Evolutionary conservation across 2,329 filamentous ascomycete genomes (phyloP), one percentile per base, ranked within the genome.

Genomic region (Monosporascus sp.): DNA sequence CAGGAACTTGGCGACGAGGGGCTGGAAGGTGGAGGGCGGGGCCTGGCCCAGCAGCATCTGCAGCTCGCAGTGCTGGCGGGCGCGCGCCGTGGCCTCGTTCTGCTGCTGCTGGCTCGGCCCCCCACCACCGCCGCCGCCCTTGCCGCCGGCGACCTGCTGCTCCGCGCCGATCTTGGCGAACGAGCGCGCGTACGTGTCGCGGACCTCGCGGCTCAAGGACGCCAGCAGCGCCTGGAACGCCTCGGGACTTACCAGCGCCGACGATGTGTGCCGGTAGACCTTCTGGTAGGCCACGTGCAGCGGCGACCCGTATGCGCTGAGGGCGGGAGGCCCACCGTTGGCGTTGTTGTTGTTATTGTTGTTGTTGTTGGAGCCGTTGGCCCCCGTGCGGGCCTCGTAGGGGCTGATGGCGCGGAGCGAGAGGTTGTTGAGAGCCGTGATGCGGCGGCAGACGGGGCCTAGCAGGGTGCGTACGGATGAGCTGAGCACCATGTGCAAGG

Each of bases 401-500:
- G 76, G 82, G 5, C 74, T 72, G 11, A 78, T 75, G 2, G 80
- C 77, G 43, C 73, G 70, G 37, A 67, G 69, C 41, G 78, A 77
- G 8, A 82, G 68, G 5, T 58, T 59, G 51, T 84, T 76, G 58
- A 88, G 72, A 56, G 84, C 79, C 4, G 72, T 69, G 22, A 91
- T 75, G 31, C 85, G 81, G 41, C 83, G 83, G 66, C 83, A 88
- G 47, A 84, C 76, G 31, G 87, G 83, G 25, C 83, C 82, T 22
- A 95, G 75, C 57, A 93, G 87, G 20, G 83, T 82, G 14, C 90
- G 82, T 11, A 87, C 87, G 50, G 87, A 84, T 31, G 88, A 91
- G 62, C 85, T 88, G 31, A 95, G 79, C 20, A 94, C 66, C 45
- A 87, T 71, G 58, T 87, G 82, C 11, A 87, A 69, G 1, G 81